Conservation (phyloP, 1,139 yeast genomes). For the Debaryomyces fabryi region DNA sequence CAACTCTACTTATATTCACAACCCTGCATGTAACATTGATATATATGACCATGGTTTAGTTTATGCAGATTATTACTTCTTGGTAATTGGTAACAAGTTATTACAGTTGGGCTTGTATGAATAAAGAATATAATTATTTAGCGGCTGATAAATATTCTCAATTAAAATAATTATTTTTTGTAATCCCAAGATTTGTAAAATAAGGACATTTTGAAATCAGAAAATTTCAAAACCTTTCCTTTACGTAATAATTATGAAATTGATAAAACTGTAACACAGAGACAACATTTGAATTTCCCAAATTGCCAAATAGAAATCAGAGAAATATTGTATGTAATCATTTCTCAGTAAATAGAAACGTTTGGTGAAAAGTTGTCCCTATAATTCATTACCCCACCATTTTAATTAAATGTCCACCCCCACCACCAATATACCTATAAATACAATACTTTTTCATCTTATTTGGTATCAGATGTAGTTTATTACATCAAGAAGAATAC, state of each 20-base stretch:
- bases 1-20: slow-evolving; percentile 24
- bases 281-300: background rate
- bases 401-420: background rate
- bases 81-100: slow-evolving; percentile 25
- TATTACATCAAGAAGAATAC: background rate
- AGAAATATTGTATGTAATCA: background rate
- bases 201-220: too few relatives aligned
- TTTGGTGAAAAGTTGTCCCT: background rate
- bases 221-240: too few relatives aligned
- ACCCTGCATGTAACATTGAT: slow-evolving; percentile 15
- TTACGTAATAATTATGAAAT: background rate
- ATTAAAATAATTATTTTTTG: too few relatives aligned
- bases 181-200: too few relatives aligned
- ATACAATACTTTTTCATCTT: background rate
- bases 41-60: slow-evolving; percentile 26
- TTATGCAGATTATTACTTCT: slow-evolving; percentile 29
- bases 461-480: too few relatives aligned
- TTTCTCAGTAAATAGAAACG: background rate
- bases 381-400: background rate
- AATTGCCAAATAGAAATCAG: background rate
- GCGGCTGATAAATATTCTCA: background rate
- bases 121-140: background rate
- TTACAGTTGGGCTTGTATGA: slow-evolving; percentile 17
- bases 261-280: background rate
- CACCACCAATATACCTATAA: background rate